phyloP scores from a whole-genome alignment of 2,329 filamentous ascomycete species.

The Pseudogymnoascus sp. region DNA sequence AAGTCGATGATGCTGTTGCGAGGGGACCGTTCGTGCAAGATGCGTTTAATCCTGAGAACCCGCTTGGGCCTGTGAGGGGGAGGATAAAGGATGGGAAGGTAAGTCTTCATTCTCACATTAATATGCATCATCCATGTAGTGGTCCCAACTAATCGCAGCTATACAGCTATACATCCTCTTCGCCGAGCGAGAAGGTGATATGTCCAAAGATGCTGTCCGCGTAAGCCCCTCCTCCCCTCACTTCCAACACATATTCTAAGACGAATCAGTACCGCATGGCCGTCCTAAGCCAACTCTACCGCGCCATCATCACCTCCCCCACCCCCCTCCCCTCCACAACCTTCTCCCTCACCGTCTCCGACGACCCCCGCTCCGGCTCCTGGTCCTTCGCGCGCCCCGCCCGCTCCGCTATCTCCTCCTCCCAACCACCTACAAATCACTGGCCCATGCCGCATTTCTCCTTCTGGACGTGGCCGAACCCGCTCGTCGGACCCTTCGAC shows the following conservation, averaged over 20 bases:
- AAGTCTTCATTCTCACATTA: constrained; percentile 2
- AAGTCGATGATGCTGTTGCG: constrained; percentile 38
- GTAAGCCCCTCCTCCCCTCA: constrained; percentile 16
- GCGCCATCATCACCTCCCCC: constrained; percentile 43
- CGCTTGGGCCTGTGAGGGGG: constrained; percentile 35
- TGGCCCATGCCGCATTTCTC: constrained; percentile 50
- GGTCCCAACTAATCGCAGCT: background rate
- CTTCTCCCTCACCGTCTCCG: constrained; percentile 45
- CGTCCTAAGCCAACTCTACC: constrained; percentile 46
- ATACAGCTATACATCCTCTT: constrained; percentile 38
- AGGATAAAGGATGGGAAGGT: constrained; percentile 37
- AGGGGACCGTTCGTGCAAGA: constrained; percentile 37
- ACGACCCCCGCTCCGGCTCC: constrained; percentile 37
- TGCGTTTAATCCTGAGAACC: constrained; percentile 28
- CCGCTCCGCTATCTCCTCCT: constrained; percentile 23
- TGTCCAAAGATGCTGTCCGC: constrained; percentile 38
- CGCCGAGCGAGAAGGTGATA: constrained; percentile 28
- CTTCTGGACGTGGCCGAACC: constrained; percentile 46
- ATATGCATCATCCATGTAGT: background rate
- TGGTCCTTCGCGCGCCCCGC: constrained; percentile 42
- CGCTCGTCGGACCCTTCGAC: constrained; percentile 39
- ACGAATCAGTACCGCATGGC: constrained; percentile 37
- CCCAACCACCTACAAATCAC: constrained; percentile 26
- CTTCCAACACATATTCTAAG: constrained; percentile 16
- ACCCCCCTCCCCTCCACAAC: constrained; percentile 41